phyloP scores from a whole-genome alignment of 2,329 filamentous ascomycete species.

The Beauveria australis region DNA sequence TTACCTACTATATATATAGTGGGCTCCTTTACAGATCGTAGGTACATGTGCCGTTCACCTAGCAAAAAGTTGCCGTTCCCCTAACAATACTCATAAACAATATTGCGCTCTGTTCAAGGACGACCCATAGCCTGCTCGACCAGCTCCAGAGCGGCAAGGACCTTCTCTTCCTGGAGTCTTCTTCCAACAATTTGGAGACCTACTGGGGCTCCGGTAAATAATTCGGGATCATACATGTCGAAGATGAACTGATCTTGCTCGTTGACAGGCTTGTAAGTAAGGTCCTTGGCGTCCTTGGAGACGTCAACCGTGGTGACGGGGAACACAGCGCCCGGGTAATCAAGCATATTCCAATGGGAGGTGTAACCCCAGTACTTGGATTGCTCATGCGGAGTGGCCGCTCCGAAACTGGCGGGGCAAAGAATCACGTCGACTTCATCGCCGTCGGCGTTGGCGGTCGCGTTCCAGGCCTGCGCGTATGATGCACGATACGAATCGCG shows the following conservation, averaged over 20 bases:
- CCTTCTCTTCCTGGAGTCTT: conserved; percentile 24
- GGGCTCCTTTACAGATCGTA: no score
- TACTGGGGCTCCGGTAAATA: conserved; percentile 19
- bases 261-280: conserved; percentile 20
- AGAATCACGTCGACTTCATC: conserved; percentile 51
- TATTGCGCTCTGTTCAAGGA: not conserved
- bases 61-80: no score
- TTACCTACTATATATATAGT: no score
- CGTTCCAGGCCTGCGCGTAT: conserved; percentile 31
- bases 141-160: conserved; percentile 19
- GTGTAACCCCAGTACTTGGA: conserved; percentile 56
- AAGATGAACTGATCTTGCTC: conserved; percentile 21
- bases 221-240: conserved; percentile 21
- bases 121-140: conserved; percentile 19
- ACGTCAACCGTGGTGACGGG: conserved; percentile 36
- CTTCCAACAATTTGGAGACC: conserved; percentile 22
- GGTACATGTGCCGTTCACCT: no score
- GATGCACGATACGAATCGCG: conserved; percentile 31
- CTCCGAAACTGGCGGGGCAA: conserved; percentile 49
- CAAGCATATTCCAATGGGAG: conserved; percentile 59
- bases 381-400: conserved; percentile 34
- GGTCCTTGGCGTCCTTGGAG: conserved; percentile 18
- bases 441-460: conserved; percentile 21
- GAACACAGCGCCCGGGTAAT: conserved; percentile 56
- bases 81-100: not conserved